Conservation (phyloP, 139 green algal genomes). For the Gonium pectorale region DNA sequence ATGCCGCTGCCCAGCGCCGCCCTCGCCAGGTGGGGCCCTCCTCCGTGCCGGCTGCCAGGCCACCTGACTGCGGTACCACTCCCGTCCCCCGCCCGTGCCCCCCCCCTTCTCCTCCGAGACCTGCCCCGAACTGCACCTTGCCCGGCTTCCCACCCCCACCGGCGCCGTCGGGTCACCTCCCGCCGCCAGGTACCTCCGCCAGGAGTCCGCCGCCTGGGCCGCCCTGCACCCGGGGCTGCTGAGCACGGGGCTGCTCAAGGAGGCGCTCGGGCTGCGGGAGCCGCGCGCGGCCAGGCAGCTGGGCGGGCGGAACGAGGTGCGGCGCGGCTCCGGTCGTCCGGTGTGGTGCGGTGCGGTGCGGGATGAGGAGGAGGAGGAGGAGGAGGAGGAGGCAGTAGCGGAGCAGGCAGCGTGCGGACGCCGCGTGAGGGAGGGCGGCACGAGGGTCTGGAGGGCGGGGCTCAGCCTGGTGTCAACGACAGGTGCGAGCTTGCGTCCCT, state of each 20-base stretch:
- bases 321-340: no score
- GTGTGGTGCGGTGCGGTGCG: neutral
- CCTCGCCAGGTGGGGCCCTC: constrained; percentile 9
- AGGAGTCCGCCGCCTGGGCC: constrained; percentile 4
- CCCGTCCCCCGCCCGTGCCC: no score
- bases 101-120: no score
- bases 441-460: neutral
- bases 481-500: no score
- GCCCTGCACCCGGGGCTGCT: constrained; percentile 28
- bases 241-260: constrained; percentile 22
- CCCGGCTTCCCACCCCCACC: no score
- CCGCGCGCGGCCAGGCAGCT: constrained; percentile 5
- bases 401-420: no score
- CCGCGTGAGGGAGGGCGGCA: neutral
- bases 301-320: constrained; percentile 13
- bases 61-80: no score
- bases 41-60: no score
- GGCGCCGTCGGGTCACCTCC: neutral
- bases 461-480: no score
- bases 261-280: constrained; percentile 41
- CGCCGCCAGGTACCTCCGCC: constrained; percentile 12
- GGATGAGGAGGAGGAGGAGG: no score
- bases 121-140: no score
- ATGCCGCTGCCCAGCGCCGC: neutral
- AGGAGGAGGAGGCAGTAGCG: no score